Evolutionary conservation across 345 rosid genomes (phyloP), one percentile per base, ranked within the genome.

Genomic region (Excoecaria cochinchinensis): DNA sequence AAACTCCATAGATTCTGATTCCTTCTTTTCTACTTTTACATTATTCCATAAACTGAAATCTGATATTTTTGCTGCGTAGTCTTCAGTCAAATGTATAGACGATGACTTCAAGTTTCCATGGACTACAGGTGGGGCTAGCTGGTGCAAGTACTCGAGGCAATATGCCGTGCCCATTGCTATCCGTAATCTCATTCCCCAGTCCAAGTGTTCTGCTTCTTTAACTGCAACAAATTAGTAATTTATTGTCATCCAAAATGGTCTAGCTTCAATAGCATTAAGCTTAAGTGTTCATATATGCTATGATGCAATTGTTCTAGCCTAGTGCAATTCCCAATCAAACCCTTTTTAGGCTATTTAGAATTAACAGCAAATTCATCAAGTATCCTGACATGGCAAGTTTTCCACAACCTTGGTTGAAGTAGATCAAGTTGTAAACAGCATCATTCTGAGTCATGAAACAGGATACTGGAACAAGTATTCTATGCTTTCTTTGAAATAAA

Each of bases 81-180:
- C 99, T 83, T 93, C 98, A 0, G 92, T 84, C 55, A 93, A 89
- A 83, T 86, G 88, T 59, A 95, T 74, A n/a, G 89, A 85, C 46
- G 90, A 87, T 11, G 98, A 88, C 73, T 85, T 89, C 70, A 95
- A 85, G 77, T 80, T 87, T 74, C 82, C 68, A 69, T 82, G 93
- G 66, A 84, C 72, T 47, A 95, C 72, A 16, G 97, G 91, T 73
- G 98, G 99, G 76, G 77, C 78, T 69, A 89, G 85, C 74, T 87
- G 90, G 86, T 93, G 99, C 94, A 93, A 85, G 82, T 95, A 87
- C 65, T 95, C 96, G 24, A 95, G 89, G 86, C 98, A 95, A 84
- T 93, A 93, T 38, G 96, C 94, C 76, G 87, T 80, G 62, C 99
- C 98, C 98, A 90, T 89, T 59, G 84, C 79, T 84, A 91, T 91